phyloP scores from a whole-genome alignment of 495 filamentous ascomycete genomes.

The Neurospora cerealis region DNA sequence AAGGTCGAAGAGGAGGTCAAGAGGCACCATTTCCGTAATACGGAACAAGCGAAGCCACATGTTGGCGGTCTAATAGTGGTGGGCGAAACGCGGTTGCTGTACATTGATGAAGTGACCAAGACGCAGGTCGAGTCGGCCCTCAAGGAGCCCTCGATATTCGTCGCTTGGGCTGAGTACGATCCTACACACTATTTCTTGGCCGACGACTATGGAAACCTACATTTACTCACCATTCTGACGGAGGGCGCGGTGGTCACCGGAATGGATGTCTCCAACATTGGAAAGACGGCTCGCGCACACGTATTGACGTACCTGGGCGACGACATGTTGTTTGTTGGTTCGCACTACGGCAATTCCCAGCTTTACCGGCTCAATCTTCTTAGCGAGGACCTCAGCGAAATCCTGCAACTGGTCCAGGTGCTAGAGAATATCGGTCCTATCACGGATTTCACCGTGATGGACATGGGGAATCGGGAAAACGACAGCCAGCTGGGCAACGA shows the following conservation, averaged over 20 bases:
- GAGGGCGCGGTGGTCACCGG: conserved; percentile 44
- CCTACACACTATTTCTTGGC: conserved; percentile 72
- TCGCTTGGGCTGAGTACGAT: conserved; percentile 80
- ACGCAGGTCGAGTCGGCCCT: conserved; percentile 48
- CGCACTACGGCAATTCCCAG: conserved; percentile 87
- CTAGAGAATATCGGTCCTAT: conserved; percentile 83
- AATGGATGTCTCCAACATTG: conserved; percentile 51
- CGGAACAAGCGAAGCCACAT: conserved; percentile 35
- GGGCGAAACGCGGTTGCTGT: conserved; percentile 74
- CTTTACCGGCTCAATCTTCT: conserved; percentile 50
- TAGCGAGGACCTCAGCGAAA: conserved; percentile 18
- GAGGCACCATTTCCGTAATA: conserved; percentile 41
- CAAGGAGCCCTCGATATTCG: conserved; percentile 67
- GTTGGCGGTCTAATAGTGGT: conserved; percentile 69
- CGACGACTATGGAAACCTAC: conserved; percentile 79
- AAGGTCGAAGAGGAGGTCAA: conserved; percentile 39
- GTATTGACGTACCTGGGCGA: conserved; percentile 70
- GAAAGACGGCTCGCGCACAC: conserved; percentile 63
- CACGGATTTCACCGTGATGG: conserved; percentile 89
- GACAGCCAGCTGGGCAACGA: conserved; percentile 69
- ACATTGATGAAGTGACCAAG: conserved; percentile 66
- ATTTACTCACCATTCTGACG: conserved; percentile 65
- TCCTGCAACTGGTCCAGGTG: conserved; percentile 61
- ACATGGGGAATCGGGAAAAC: conserved; percentile 73
- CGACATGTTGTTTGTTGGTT: conserved; percentile 73